Evolutionary conservation across 78 protist genomes (phyloP).

Genomic region (Dictyostelium purpureum): DNA sequence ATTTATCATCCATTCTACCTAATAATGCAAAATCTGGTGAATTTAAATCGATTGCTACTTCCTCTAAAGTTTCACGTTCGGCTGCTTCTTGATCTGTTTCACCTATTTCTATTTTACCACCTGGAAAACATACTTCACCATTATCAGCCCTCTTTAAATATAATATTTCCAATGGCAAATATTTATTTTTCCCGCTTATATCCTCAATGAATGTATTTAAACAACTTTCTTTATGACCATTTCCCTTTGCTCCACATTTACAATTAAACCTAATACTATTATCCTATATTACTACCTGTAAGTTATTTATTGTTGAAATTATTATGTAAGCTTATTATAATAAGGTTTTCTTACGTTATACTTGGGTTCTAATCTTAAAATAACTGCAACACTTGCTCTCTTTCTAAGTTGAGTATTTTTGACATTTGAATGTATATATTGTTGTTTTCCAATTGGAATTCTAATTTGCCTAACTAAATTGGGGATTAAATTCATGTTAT

Average conservation of each 20-base stretch:
- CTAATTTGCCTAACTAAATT: background rate
- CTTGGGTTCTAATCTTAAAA: constrained; percentile 6
- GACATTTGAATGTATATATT: background rate
- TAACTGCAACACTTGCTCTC: constrained; percentile 3
- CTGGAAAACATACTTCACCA: constrained; percentile 67
- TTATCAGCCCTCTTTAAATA: background rate
- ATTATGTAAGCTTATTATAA: background rate
- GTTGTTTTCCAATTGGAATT: background rate
- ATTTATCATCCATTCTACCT: constrained; percentile 32
- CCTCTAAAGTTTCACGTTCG: constrained; percentile 58
- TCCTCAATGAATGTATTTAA: constrained; percentile 1
- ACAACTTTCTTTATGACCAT: constrained; percentile 14
- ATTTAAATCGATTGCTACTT: constrained; percentile 1
- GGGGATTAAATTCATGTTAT: background rate
- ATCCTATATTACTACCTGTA: background rate
- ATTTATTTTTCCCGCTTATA: background rate
- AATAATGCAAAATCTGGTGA: background rate
- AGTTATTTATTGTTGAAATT: background rate
- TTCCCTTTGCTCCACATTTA: background rate
- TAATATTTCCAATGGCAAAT: background rate
- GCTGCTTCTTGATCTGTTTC: constrained; percentile 30
- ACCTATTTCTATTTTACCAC: background rate
- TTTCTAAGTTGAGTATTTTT: background rate
- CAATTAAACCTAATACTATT: background rate
- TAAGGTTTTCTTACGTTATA: background rate